Percentiles rank a stretch among this genome's conserved stretches.
Conservation (phyloP, 2,329 filamentous ascomycete genomes). For the Colletotrichum noveboracense region DNA sequence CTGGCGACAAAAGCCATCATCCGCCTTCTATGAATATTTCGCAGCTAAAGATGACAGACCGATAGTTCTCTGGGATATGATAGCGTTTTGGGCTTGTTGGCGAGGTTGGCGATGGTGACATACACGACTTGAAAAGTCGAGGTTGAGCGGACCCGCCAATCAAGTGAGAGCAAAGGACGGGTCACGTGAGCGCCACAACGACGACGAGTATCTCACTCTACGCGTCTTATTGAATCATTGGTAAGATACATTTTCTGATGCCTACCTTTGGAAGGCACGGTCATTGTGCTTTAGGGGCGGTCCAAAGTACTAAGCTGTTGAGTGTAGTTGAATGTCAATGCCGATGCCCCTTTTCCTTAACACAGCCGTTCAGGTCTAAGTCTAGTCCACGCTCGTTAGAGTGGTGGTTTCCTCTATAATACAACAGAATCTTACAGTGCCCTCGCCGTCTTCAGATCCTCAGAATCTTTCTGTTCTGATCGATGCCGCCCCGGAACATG, state of each 20-base stretch:
- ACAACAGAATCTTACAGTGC: background rate
- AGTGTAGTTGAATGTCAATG: background rate
- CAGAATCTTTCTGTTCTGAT: conserved; percentile 56
- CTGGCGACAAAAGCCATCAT: background rate
- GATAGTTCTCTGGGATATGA: background rate
- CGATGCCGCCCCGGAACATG: conserved; percentile 74
- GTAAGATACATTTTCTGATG: background rate
- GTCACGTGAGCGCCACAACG: conserved; percentile 8
- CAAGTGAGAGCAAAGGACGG: background rate
- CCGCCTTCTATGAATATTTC: background rate
- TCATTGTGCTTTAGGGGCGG: background rate
- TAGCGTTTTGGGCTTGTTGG: background rate
- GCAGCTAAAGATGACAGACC: background rate
- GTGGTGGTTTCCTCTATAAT: background rate
- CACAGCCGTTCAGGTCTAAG: background rate
- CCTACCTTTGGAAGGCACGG: background rate
- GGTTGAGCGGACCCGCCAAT: background rate
- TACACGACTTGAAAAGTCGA: background rate
- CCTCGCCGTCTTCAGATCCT: conserved; percentile 33
- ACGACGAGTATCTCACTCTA: background rate
- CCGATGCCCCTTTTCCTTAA: background rate
- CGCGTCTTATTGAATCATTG: background rate
- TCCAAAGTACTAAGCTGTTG: background rate
- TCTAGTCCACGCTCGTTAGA: background rate
- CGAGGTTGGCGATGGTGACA: background rate